phyloP scores from a whole-genome alignment of 2,329 filamentous ascomycete genomes.

The Ophiostoma sp. region DNA sequence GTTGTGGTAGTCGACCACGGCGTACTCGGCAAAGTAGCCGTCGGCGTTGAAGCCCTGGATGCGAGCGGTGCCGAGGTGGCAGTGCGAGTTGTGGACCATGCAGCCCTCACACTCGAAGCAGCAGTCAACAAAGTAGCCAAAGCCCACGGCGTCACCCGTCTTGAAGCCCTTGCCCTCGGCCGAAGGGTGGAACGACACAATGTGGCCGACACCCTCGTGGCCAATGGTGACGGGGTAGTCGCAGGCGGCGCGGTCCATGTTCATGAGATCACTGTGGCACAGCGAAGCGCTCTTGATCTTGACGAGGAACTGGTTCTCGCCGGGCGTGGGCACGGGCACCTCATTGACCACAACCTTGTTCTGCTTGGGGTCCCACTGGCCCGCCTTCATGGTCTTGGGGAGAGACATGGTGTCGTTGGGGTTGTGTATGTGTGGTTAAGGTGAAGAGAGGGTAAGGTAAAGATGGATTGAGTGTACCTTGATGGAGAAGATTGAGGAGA shows the following conservation, averaged over 20 bases:
- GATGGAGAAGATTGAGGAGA: neutral
- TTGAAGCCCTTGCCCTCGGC: conserved; percentile 43
- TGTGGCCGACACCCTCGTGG: conserved; percentile 49
- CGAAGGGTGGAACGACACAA: conserved; percentile 41
- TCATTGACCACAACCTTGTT: conserved; percentile 37
- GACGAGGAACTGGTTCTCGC: conserved; percentile 44
- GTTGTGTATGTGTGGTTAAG: neutral
- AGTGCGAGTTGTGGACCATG: conserved; percentile 45
- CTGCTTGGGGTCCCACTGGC: conserved; percentile 28
- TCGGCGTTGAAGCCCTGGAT: conserved; percentile 46
- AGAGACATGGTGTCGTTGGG: conserved; percentile 19
- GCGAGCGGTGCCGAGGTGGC: conserved; percentile 41
- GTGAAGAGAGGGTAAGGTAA: neutral
- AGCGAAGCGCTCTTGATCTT: conserved; percentile 41
- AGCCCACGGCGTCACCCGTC: conserved; percentile 47
- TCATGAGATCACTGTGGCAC: conserved; percentile 38
- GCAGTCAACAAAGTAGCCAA: conserved; percentile 47
- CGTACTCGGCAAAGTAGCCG: conserved; percentile 51
- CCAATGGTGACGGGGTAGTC: conserved; percentile 38
- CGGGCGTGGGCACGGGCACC: conserved; percentile 45
- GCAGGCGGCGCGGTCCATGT: conserved; percentile 30
- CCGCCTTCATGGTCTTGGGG: conserved; percentile 30
- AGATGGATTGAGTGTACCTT: neutral
- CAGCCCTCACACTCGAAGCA: conserved; percentile 51
- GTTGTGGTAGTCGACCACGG: conserved; percentile 47